Base-by-base conservation (phyloP, 108 stramenopile species). In the Schizochytrium sp. region DNA sequence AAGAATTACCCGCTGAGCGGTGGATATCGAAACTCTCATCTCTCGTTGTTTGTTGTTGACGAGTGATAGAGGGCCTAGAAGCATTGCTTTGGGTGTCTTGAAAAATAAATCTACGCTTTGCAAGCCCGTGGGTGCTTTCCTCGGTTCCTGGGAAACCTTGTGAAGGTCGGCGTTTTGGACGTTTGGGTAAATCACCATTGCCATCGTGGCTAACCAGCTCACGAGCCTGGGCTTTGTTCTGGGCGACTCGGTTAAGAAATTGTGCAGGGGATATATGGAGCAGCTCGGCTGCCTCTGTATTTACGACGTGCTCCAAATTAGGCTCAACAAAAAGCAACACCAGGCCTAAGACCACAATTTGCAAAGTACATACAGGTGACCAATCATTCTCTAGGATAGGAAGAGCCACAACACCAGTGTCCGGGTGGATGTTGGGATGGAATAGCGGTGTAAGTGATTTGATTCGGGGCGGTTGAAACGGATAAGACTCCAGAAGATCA, bases 281-380 rank as follows among this genome's bases (percentile, higher is more conserved):
- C 28, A 83, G 76, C 3, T 83, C 76, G 2, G 76, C 76, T 0
- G 76, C 76, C 15, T 83, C 50, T n/a, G 5, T 47, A 50, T 83
- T 83, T 5, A 83, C 76, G 40, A 83, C 53, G 13, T 42, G 17
- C 50, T 83, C 76, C 76, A 83, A 42, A 28, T 42, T 83, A 2
- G 76, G 76, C 2, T 83, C 76, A 13, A 83, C 76, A 83, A 83
- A 83, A 40, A 83, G 76, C 47, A 83, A 53, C 28, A 83, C 76
- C 17, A 83, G 1, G 28, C 76, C 76, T 53, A 83, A 28, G 10
- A 83, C 76, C 8, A 83, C 76, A 10, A 42, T 83, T 10, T 55
- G 76, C 47, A 83, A 53, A 8, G 76, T 83, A 28, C 47, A 49
- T 0, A 83, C 76, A 17, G 76, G 76, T 5, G 76, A 83, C 76